Evolutionary conservation across 2,329 filamentous ascomycete species (phyloP).

Genomic region (Lecanosticta acicola): DNA sequence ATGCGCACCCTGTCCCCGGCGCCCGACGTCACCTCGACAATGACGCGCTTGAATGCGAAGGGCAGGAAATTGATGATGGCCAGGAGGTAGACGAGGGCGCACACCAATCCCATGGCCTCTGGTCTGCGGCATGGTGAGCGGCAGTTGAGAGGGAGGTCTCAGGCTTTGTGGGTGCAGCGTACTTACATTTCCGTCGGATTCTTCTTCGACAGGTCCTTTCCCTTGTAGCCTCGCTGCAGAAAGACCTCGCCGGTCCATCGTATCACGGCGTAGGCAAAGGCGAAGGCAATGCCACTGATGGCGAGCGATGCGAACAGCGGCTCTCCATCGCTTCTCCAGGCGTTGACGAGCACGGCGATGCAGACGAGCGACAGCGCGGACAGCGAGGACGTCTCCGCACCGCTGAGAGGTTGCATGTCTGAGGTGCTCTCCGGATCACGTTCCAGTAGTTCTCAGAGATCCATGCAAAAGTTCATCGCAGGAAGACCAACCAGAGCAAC

Average conservation of each 20-base stretch:
- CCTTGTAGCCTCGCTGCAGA: conserved; percentile 80
- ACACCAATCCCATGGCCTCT: conserved; percentile 93
- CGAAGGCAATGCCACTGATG: conserved; percentile 78
- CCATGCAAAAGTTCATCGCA: background rate
- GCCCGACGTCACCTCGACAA: conserved; percentile 88
- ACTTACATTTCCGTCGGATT: conserved; percentile 67
- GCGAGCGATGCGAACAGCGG: conserved; percentile 84
- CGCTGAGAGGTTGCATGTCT: conserved; percentile 39
- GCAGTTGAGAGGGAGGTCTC: background rate
- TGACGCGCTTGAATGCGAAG: conserved; percentile 97
- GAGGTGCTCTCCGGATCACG: too few relatives aligned
- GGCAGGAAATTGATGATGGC: conserved; percentile 88
- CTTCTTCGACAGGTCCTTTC: conserved; percentile 78
- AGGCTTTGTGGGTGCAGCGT: background rate
- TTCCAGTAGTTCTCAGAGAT: background rate
- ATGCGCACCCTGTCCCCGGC: conserved; percentile 88
- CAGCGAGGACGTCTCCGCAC: conserved; percentile 52
- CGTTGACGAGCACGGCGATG: conserved; percentile 69
- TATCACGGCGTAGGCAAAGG: conserved; percentile 76
- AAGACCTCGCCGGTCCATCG: conserved; percentile 90
- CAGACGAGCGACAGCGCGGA: conserved; percentile 63
- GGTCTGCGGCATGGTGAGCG: conserved; percentile 50
- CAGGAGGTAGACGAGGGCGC: conserved; percentile 86
- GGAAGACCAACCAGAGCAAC: background rate
- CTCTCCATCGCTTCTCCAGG: conserved; percentile 78